A percentile compares a stretch with the other conserved stretches of the same genome.
These are phyloP conservation scores for Clonostachys rosea DNA, from an alignment of 2,329 filamentous ascomycete genomes.

Conservation along the genomic window DNA sequence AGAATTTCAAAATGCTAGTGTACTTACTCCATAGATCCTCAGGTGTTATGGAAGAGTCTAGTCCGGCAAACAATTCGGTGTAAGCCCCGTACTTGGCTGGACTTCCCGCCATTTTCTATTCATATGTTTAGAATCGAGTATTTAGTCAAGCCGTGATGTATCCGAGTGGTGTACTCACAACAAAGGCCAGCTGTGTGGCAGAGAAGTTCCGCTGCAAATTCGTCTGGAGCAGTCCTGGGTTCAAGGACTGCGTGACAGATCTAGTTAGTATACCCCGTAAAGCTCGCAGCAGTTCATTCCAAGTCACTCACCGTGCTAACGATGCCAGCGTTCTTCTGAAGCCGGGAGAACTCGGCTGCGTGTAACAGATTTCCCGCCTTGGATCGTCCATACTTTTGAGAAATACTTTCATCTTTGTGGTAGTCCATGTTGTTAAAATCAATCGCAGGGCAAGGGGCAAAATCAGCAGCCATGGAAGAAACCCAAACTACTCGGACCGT, in stretches of 20 bases:
- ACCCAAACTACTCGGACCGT: slow-evolving; percentile 20
- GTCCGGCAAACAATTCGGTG: slow-evolving; percentile 40
- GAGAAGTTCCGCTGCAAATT: slow-evolving; percentile 1
- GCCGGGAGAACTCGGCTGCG: slow-evolving; percentile 13
- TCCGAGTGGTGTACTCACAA: not conserved
- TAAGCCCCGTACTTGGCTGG: slow-evolving; percentile 34
- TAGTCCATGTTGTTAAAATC: slow-evolving; percentile 14
- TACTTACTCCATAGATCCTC: slow-evolving; percentile 24
- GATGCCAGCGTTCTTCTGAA: slow-evolving; percentile 21
- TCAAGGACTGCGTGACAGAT: slow-evolving; percentile 8
- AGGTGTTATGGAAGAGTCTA: slow-evolving; percentile 33
- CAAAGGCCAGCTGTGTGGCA: not conserved
- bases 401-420: slow-evolving; percentile 4
- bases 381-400: slow-evolving; percentile 15
- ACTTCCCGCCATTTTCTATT: slow-evolving; percentile 6
- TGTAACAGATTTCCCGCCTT: slow-evolving; percentile 16
- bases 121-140: not conserved
- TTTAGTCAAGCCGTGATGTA: not conserved
- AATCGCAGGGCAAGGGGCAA: slow-evolving; percentile 5
- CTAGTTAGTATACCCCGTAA: no score
- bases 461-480: slow-evolving; percentile 10
- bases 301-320: slow-evolving; percentile 8
- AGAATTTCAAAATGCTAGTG: not conserved
- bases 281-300: no score
- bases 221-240: slow-evolving; percentile 15